phyloP scores from a whole-genome alignment of 164 flowering plant species.

The Kalanchoe fedtschenkoi region DNA sequence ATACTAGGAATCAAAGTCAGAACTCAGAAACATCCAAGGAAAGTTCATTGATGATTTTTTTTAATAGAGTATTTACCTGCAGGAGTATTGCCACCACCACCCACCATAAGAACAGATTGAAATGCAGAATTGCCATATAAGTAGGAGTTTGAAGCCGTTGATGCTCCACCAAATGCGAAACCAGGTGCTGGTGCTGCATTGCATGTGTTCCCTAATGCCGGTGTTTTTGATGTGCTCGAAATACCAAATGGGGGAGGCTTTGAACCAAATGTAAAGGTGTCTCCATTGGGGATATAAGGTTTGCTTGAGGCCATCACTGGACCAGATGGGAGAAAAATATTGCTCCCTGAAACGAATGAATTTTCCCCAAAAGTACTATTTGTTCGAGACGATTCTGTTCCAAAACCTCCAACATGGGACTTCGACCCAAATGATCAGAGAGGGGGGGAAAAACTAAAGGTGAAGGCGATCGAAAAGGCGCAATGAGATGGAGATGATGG shows the following conservation, averaged over 20 bases:
- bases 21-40: too few species aligned
- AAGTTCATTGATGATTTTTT: too few species aligned
- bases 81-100: background rate
- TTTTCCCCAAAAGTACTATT: too few species aligned
- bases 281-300: background rate
- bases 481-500: background rate
- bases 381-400: too few species aligned
- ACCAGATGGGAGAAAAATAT: background rate
- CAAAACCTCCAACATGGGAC: too few species aligned
- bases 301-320: background rate
- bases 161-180: background rate
- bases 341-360: too few species aligned
- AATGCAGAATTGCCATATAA: background rate
- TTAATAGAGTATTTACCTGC: background rate
- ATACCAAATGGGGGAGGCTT: background rate
- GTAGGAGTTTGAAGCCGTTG: background rate
- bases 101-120: background rate
- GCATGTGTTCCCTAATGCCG: background rate
- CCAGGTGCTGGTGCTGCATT: slow-evolving; percentile 1
- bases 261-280: background rate
- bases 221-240: background rate
- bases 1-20: background rate
- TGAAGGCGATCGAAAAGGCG: background rate
- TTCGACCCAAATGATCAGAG: too few species aligned
- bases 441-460: background rate